Conservation (phyloP, 305 asterid genomes). For the Fraxinus latifolia region DNA sequence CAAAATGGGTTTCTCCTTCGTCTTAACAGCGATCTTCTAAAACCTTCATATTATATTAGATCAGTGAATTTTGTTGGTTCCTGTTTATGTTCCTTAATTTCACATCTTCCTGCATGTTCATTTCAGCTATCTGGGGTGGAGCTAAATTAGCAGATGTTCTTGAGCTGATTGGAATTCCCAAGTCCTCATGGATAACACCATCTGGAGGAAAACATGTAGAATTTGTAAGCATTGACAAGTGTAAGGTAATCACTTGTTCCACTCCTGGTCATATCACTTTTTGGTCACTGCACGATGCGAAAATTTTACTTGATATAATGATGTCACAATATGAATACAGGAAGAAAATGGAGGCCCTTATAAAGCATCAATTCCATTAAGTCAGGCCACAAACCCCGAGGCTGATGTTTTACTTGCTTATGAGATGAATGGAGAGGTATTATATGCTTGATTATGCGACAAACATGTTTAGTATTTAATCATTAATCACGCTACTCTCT, state of each 20-base stretch:
- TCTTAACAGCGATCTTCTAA: neutral
- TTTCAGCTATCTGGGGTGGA: conserved; percentile 90
- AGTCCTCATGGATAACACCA: conserved; percentile 48
- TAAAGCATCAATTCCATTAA: conserved; percentile 80
- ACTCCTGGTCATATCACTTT: conserved; percentile 5
- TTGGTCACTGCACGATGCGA: conserved; percentile 3
- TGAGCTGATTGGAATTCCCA: conserved; percentile 69
- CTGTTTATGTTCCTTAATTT: conserved; percentile 8
- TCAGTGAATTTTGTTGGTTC: neutral
- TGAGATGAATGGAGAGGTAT: conserved; percentile 97
- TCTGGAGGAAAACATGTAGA: conserved; percentile 83
- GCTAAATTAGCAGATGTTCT: conserved; percentile 91
- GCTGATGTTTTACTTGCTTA: conserved; percentile 92
- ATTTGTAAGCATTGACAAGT: conserved; percentile 88
- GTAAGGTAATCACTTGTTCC: conserved; percentile 56
- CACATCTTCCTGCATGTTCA: conserved; percentile 20
- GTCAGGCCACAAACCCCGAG: conserved; percentile 84
- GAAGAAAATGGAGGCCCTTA: conserved; percentile 97
- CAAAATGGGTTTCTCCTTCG: neutral
- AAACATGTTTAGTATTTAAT: neutral
- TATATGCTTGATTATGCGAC: neutral
- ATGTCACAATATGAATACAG: conserved; percentile 34
- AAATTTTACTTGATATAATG: conserved; percentile 26
- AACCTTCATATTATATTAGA: neutral
- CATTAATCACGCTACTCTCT: neutral